These are phyloP conservation scores for Nepenthes gracilis DNA, from an alignment of 148 eudicot genomes.

Conservation along the genomic window DNA sequence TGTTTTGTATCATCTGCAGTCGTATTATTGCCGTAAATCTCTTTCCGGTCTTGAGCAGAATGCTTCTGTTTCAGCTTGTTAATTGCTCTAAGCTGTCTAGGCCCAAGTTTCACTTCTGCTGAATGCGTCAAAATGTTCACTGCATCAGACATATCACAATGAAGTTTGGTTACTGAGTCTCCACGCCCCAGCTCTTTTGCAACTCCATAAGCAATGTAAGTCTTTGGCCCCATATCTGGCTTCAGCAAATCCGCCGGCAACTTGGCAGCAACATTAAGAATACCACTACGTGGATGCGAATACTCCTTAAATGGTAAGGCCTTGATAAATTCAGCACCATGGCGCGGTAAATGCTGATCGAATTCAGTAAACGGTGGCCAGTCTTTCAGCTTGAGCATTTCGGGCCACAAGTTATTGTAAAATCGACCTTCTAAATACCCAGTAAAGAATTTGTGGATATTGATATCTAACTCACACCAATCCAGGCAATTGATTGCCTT, in stretches of 20 bases:
- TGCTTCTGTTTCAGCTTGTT: conserved; percentile 33
- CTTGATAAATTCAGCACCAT: conserved; percentile 49
- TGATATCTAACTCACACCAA: conserved; percentile 49
- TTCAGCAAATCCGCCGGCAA: conserved; percentile 29
- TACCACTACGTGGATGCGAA: conserved; percentile 43
- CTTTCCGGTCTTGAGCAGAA: conserved; percentile 42
- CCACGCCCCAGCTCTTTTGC: conserved; percentile 67
- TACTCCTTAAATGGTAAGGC: conserved; percentile 70
- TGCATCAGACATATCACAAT: conserved; percentile 63
- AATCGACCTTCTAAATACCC: conserved; percentile 34
- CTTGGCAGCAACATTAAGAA: conserved; percentile 47
- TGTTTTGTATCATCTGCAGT: conserved; percentile 1
- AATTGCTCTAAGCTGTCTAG: conserved; percentile 12
- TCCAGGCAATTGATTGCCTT: conserved; percentile 36
- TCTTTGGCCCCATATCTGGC: conserved; percentile 75
- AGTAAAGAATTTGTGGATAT: conserved; percentile 42
- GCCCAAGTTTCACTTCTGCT: conserved; percentile 12
- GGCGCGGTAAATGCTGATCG: conserved; percentile 45
- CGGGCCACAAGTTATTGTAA: conserved; percentile 37
- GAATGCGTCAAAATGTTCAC: conserved; percentile 69
- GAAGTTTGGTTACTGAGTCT: conserved; percentile 73
- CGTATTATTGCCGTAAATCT: conserved; percentile 16
- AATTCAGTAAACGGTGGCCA: conserved; percentile 63
- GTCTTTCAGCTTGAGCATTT: conserved; percentile 53
- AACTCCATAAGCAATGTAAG: conserved; percentile 62